Evolutionary conservation across 2,329 filamentous ascomycete species (phyloP).

Genomic region (Mariannaea elegans): DNA sequence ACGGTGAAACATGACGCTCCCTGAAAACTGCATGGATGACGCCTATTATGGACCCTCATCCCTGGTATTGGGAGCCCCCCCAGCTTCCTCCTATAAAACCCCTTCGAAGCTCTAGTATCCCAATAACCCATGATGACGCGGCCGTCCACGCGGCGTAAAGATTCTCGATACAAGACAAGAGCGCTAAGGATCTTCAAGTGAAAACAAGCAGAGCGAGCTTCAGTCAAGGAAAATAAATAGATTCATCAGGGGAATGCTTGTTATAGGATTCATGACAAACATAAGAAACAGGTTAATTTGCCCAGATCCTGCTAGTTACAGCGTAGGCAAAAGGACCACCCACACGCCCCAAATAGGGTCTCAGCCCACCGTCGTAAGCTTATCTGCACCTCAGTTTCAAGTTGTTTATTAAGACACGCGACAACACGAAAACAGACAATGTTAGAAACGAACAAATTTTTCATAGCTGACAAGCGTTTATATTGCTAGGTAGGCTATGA

Average conservation of each 20-base stretch:
- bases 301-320: too few species aligned
- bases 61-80: not conserved
- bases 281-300: too few species aligned
- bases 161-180: constrained; percentile 14
- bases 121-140: constrained; percentile 37
- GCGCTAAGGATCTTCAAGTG: not conserved
- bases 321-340: too few species aligned
- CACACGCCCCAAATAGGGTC: constrained; percentile 9
- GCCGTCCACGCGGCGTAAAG: constrained; percentile 31
- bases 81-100: not conserved
- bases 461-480: constrained; percentile 24
- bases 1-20: not conserved
- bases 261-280: not conserved
- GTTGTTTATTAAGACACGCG: constrained; percentile 7
- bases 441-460: not conserved
- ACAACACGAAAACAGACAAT: not conserved
- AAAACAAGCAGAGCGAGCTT: not conserved
- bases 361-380: constrained; percentile 22
- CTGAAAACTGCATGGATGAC: not conserved
- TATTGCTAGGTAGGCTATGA: constrained; percentile 31
- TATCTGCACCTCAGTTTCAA: constrained; percentile 22
- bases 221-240: constrained; percentile 2
- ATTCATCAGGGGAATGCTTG: not conserved
- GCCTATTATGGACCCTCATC: not conserved
- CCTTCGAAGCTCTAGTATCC: constrained; percentile 27